Conservation (phyloP, 2,329 filamentous ascomycete genomes). For the Madurella mycetomatis region DNA sequence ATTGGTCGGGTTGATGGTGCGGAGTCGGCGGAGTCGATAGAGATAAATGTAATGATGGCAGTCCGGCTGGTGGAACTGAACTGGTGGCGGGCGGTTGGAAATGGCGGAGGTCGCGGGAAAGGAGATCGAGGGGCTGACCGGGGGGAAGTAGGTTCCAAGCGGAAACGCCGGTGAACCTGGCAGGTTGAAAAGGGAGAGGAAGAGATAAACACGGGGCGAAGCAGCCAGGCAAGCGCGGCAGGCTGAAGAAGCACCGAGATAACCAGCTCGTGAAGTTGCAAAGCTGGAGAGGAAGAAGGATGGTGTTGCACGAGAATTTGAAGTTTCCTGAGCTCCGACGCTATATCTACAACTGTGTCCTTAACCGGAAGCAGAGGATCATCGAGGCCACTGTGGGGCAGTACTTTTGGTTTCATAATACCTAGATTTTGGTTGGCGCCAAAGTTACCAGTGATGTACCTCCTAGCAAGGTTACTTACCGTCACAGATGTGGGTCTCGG, state of each 20-base stretch:
- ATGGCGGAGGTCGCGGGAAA: background rate
- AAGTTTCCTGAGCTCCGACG: constrained; percentile 21
- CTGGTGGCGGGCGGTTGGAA: background rate
- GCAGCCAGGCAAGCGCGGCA: constrained; percentile 10
- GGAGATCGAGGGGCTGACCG: constrained; percentile 1
- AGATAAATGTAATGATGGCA: constrained; percentile 5
- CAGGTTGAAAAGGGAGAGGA: background rate
- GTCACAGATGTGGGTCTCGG: background rate
- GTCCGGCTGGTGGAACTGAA: constrained; percentile 18
- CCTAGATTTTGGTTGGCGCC: background rate
- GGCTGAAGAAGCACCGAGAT: constrained; percentile 2
- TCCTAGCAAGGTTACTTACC: background rate
- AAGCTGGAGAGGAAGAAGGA: background rate
- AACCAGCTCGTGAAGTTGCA: constrained; percentile 3
- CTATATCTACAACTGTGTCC: constrained; percentile 28
- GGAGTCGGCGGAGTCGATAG: background rate
- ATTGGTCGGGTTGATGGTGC: constrained; percentile 26
- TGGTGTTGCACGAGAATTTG: constrained; percentile 15
- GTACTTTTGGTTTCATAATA: constrained; percentile 3
- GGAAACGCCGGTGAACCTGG: background rate
- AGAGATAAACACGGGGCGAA: background rate
- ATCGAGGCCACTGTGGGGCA: constrained; percentile 13
- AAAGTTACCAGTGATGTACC: background rate
- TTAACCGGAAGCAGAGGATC: constrained; percentile 21
- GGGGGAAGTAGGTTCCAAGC: background rate